phyloP scores from a whole-genome alignment of 805 yeast genomes.

The Saturnispora diversa region DNA sequence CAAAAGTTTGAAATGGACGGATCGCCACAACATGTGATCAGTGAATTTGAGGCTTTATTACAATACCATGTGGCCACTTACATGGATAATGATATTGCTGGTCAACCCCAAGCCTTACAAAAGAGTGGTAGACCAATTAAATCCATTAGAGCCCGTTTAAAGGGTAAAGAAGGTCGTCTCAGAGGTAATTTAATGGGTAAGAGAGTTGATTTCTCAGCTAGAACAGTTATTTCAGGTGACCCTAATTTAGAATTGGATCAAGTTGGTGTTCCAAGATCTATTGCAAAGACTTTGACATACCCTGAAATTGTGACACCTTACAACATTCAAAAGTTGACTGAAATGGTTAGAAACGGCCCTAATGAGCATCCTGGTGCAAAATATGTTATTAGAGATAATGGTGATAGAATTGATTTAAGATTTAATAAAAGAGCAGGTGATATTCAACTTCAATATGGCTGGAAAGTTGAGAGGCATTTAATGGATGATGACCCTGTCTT shows the following conservation, averaged over 20 bases:
- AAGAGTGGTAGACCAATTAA: conserved; percentile 98
- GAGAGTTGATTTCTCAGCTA: conserved; percentile 98
- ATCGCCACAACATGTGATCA: conserved; percentile 96
- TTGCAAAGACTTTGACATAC: conserved; percentile 90
- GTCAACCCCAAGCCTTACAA: conserved; percentile 98
- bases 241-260: conserved; percentile 96
- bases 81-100: conserved; percentile 99
- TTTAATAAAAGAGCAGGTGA: conserved; percentile 98
- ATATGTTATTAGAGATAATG: conserved; percentile 95
- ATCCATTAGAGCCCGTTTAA: conserved; percentile 97
- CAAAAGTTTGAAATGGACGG: conserved; percentile 97
- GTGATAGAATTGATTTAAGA: conserved; percentile 96
- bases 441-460: conserved; percentile 93
- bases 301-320: conserved; percentile 98
- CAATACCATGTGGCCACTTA: conserved; percentile 98
- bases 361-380: conserved; percentile 99
- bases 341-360: conserved; percentile 93
- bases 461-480: conserved; percentile 98
- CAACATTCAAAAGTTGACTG: conserved; percentile 88
- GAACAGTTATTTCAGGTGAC: conserved; percentile 99
- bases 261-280: conserved; percentile 97
- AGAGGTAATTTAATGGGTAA: conserved; percentile 99
- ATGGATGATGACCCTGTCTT: conserved; percentile 97
- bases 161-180: conserved; percentile 98
- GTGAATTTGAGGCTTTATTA: conserved; percentile 88